phyloP scores from a whole-genome alignment of 2,329 filamentous ascomycete species.

The Helminthosporium solani region DNA sequence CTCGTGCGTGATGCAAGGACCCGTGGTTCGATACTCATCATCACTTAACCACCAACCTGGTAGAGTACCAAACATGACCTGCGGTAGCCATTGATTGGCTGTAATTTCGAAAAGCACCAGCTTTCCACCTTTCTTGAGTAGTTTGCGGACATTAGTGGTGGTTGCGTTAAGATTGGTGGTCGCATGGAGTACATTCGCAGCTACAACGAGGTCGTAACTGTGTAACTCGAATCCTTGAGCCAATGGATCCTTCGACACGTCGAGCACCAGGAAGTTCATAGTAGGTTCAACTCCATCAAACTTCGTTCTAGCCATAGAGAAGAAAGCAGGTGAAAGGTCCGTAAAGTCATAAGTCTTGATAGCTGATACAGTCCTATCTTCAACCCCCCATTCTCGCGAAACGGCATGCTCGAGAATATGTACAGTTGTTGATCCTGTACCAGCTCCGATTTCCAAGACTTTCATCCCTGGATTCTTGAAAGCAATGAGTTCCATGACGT shows the following conservation, averaged over 20 bases:
- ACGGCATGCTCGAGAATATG: conserved; percentile 6
- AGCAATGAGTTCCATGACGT: not conserved
- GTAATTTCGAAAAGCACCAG: conserved; percentile 1
- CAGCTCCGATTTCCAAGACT: conserved; percentile 17
- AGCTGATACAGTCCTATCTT: not conserved
- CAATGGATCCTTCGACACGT: not conserved
- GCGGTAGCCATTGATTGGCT: not conserved
- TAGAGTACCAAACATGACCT: conserved; percentile 1
- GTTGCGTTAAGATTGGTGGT: not conserved
- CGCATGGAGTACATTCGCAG: conserved; percentile 4
- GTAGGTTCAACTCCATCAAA: conserved; percentile 2
- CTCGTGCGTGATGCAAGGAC: conserved; percentile 21
- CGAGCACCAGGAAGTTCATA: conserved; percentile 4
- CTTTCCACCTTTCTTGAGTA: conserved; percentile 2
- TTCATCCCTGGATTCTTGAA: conserved; percentile 29
- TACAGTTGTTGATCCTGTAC: conserved; percentile 12
- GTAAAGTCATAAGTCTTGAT: conserved; percentile 13
- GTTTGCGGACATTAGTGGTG: not conserved
- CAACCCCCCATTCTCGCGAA: not conserved
- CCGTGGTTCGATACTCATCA: conserved; percentile 18
- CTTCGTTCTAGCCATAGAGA: conserved; percentile 1
- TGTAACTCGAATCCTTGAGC: not conserved
- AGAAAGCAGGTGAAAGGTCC: conserved; percentile 14
- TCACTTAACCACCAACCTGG: not conserved
- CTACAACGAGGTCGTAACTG: conserved; percentile 6